Evolutionary conservation across 306 rosid species (phyloP), one percentile per base, ranked within the genome.

Genomic region (Malus fusca): DNA sequence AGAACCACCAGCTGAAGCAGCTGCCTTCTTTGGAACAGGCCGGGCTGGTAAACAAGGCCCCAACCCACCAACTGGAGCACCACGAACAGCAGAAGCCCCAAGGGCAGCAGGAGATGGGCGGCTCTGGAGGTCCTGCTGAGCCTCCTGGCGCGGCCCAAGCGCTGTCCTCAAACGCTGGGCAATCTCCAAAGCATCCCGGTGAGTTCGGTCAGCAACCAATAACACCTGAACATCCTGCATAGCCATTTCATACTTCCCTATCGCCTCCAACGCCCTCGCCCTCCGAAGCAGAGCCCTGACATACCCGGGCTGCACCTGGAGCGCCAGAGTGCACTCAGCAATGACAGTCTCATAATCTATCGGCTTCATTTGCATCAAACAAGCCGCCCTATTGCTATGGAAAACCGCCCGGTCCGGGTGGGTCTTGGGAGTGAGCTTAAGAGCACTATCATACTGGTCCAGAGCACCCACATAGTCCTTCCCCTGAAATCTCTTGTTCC

Each of bases 101-200:
- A 96, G 92, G 9, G 99, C 98, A 79, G 99, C 98, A 69, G 98
- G 99, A 8, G 99, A 96, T 1, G 99, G 99, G n/a, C 97, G 94
- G 79, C 99, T 96, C 79, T 90, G 99, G 61, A 96, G 92, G 69
- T 96, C 99, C 90, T 88, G 98, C 81, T 89, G 97, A 18, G 93
- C 93, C 74, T 92, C 98, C 80, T 85, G 89, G 40, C 92, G 96
- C 37, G 90, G 96, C 22, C 96, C 97, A 74, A 96, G 79, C 0
- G 94, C 92, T 4, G 88, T 76, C 83, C 87, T 83, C 79, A 96
- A 82, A 74, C 99, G 78, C 88, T 84, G 92, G 1, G 90, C 89
- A 78, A 92, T 88, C 71, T 96, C 99, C 85, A 88, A 78, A 63
- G 99, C 98, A 81, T 92, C 99, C 25, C 78, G 51, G 52, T 87